phyloP scores from a whole-genome alignment of 2,329 filamentous ascomycete species.

The Didymella segeticola region DNA sequence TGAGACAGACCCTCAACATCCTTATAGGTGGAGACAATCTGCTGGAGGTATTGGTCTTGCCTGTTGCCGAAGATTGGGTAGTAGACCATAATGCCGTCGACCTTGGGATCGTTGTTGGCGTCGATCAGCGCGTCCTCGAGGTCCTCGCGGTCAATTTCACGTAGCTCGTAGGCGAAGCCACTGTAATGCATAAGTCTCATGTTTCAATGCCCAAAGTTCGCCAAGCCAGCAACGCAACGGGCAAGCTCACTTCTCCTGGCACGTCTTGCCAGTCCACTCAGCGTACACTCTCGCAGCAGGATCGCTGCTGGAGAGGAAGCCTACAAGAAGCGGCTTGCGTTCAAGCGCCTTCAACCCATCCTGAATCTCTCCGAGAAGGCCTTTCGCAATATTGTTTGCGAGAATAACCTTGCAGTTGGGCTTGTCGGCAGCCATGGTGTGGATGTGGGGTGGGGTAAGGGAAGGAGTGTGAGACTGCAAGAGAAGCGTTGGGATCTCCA shows the following conservation, averaged over 20 bases:
- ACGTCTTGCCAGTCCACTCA: conserved; percentile 97
- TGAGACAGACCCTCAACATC: conserved; percentile 96
- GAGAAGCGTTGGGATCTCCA: background rate
- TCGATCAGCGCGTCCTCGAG: conserved; percentile 88
- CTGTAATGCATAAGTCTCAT: conserved; percentile 53
- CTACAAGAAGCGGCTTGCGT: conserved; percentile 79
- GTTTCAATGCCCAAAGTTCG: background rate
- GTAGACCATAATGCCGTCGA: conserved; percentile 96
- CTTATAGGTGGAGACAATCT: conserved; percentile 87
- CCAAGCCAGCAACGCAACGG: conserved; percentile 19
- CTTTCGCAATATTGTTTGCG: conserved; percentile 85
- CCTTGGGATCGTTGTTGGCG: conserved; percentile 77
- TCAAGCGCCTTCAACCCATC: conserved; percentile 75
- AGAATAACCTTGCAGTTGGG: conserved; percentile 88
- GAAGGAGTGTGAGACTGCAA: background rate
- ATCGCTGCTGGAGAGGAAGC: conserved; percentile 91
- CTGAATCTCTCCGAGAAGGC: conserved; percentile 77
- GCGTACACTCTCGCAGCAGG: conserved; percentile 92
- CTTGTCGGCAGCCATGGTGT: conserved; percentile 48
- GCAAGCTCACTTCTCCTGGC: conserved; percentile 83
- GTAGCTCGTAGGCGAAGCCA: conserved; percentile 88
- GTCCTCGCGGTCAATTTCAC: conserved; percentile 81
- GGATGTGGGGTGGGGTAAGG: conserved; percentile 16
- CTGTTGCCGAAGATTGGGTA: conserved; percentile 94
- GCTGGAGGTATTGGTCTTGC: conserved; percentile 94